Base-by-base conservation (phyloP, 2,329 filamentous ascomycete genomes). In the Aureobasidium sp. region DNA sequence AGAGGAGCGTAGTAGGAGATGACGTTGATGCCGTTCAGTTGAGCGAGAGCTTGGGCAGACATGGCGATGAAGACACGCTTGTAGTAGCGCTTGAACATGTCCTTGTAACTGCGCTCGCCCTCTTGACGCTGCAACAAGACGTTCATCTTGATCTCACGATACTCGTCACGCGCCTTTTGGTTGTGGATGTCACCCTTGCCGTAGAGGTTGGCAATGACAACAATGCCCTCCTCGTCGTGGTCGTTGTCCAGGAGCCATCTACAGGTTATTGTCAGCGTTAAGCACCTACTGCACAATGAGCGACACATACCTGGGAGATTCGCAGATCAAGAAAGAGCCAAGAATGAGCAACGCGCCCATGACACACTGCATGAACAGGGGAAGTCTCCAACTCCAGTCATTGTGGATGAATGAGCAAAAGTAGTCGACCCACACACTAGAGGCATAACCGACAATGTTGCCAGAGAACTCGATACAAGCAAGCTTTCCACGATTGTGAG, bases 1-100 rank as follows among this genome's bases (percentile, higher is more conserved):
- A 95, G 86, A 0, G 94, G 94, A 0, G 94, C 94, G 72, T 99
- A 99, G 81, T 97, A 99, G 1, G 93, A 97, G 66, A 99, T 99
- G 73, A 99, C 94, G 76, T 99, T 99, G 79, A 99, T 99, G 67
- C 94, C 94, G 78, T 97, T 97, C 60, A 99, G 85, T 76, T 99
- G 94, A 31, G 94, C 94, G 67, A 99, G 84, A 6, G 87, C 91
- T 76, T 97, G 94, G 4, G 94, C 94, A 37, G 93, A 97, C 94
- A 97, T 97, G 76, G 94, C 94, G 73, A 97, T 97, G 71, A 97
- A 91, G 67, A 97, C 93, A 59, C 94, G 90, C 70, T 89, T 94
- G 72, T 83, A 84, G 79, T 97, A 97, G 65, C 90, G 86, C 70
- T 84, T 87, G 81, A 97, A 99, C 94, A 99, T 99, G 65, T 97